A percentile compares a stretch with the other conserved stretches of the same genome.
phyloP scores from a whole-genome alignment of 2,329 filamentous ascomycete species.

The Clonostachys chloroleuca region DNA sequence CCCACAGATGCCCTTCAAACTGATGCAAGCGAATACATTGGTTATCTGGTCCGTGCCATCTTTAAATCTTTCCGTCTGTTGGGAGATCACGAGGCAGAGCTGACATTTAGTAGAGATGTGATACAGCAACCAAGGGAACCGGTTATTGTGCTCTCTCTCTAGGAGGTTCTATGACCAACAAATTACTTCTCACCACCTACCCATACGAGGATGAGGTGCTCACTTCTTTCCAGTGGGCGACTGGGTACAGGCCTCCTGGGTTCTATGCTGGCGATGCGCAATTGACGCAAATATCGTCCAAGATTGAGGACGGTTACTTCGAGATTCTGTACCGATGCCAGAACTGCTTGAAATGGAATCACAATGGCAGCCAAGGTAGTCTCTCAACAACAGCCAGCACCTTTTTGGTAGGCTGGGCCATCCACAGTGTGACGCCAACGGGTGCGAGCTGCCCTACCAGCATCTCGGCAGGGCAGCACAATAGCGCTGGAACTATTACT shows the following conservation, averaged over 20 bases:
- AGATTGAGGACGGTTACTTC: conserved; percentile 53
- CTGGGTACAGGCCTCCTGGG: conserved; percentile 53
- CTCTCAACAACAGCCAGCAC: conserved; percentile 36
- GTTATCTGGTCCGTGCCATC: conserved; percentile 40
- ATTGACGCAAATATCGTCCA: conserved; percentile 55
- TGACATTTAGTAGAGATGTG: too few species aligned
- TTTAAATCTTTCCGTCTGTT: too few species aligned
- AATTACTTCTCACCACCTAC: conserved; percentile 55
- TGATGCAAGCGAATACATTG: conserved; percentile 53
- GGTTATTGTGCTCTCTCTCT: conserved; percentile 58
- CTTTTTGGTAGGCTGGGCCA: conserved; percentile 53
- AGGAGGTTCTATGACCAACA: conserved; percentile 51
- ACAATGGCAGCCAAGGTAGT: conserved; percentile 35
- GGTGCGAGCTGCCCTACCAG: conserved; percentile 36
- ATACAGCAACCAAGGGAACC: conserved; percentile 15
- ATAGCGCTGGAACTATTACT: conserved; percentile 45
- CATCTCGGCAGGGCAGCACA: conserved; percentile 46
- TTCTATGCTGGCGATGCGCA: conserved; percentile 58
- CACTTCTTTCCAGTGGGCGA: conserved; percentile 53
- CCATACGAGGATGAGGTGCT: conserved; percentile 46
- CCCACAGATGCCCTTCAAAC: conserved; percentile 40
- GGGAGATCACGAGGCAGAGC: too few species aligned
- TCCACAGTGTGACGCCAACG: conserved; percentile 36
- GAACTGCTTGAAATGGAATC: conserved; percentile 48
- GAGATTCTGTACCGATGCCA: conserved; percentile 63